These are phyloP conservation scores for Suhomyces guaymorum DNA, from an alignment of 1,139 yeast genomes.

Conservation along the genomic window DNA sequence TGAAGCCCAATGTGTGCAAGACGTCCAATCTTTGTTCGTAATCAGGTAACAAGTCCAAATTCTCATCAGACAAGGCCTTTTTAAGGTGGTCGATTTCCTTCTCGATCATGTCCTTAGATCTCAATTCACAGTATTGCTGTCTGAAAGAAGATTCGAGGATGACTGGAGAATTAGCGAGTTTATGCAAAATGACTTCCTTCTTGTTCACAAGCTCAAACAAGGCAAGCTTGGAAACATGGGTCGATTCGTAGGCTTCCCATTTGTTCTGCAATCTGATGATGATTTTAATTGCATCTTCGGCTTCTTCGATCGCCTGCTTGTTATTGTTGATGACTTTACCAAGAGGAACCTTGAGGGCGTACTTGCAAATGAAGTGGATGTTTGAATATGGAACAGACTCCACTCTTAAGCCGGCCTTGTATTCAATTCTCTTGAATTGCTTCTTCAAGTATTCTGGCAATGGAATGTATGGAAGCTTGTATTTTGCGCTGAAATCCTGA, in stretches of 20 bases:
- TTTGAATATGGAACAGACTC: constrained; percentile 48
- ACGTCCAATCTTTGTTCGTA: constrained; percentile 87
- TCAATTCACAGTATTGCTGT: constrained; percentile 48
- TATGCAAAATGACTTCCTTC: constrained; percentile 40
- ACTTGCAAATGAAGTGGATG: constrained; percentile 54
- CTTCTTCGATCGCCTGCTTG: constrained; percentile 40
- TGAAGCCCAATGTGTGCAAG: constrained; percentile 69
- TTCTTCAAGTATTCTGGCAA: constrained; percentile 25
- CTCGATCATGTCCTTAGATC: constrained; percentile 48
- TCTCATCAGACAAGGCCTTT: constrained; percentile 76
- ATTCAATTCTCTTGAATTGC: constrained; percentile 32
- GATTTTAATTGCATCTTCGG: constrained; percentile 41
- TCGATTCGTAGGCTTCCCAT: constrained; percentile 49
- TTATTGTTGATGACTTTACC: constrained; percentile 48
- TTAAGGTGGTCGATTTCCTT: constrained; percentile 57
- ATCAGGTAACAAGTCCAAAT: constrained; percentile 86
- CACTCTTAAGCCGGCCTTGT: constrained; percentile 35
- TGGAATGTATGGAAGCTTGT: constrained; percentile 58
- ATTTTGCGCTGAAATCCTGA: constrained; percentile 26
- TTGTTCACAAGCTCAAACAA: constrained; percentile 53
- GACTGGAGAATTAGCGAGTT: constrained; percentile 31
- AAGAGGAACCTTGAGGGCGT: constrained; percentile 42
- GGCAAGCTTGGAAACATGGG: constrained; percentile 48
- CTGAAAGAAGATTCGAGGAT: constrained; percentile 46
- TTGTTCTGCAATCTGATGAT: constrained; percentile 44